phyloP scores from a whole-genome alignment of 163 green algal species.

The Trebouxiophyceae sp. region DNA sequence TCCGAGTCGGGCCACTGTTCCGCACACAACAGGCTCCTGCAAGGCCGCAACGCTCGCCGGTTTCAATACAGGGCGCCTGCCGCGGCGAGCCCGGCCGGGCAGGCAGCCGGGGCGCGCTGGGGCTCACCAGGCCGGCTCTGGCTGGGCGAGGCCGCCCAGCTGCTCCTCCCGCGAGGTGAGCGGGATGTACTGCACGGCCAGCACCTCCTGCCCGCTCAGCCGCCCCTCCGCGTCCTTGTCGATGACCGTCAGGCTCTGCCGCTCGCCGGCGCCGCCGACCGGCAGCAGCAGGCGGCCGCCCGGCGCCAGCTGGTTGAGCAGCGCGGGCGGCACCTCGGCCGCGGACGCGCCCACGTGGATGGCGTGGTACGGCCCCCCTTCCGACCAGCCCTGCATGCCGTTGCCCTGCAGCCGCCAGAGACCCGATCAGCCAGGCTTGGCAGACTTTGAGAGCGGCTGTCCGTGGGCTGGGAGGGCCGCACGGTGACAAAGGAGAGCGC shows the following conservation, averaged over 20 bases:
- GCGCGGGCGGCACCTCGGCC: slow-evolving; percentile 32
- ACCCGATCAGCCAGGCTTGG: neutral
- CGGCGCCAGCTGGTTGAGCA: slow-evolving; percentile 57
- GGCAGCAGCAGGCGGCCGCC: slow-evolving; percentile 68
- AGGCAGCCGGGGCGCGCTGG: too few species aligned
- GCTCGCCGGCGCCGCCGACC: slow-evolving; percentile 19
- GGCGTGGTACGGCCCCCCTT: slow-evolving; percentile 46
- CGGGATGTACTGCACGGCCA: neutral
- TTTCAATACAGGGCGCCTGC: too few species aligned
- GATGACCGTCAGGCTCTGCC: neutral
- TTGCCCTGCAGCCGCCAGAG: slow-evolving; percentile 1
- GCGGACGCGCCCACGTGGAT: slow-evolving; percentile 77
- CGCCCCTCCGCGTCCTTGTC: neutral
- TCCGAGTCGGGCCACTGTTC: too few species aligned
- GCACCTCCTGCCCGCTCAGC: neutral
- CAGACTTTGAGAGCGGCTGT: neutral
- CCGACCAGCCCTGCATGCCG: neutral
- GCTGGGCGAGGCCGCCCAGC: too few species aligned
- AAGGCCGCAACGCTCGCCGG: too few species aligned
- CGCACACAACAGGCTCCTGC: too few species aligned
- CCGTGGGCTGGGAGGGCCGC: neutral
- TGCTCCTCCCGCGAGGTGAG: neutral
- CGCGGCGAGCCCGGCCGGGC: too few species aligned
- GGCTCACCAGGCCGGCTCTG: too few species aligned
- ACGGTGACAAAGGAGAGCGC: neutral